Evolutionary conservation across 73 alveolate genomes (phyloP).

Genomic region (Paramecium octaurelia): DNA sequence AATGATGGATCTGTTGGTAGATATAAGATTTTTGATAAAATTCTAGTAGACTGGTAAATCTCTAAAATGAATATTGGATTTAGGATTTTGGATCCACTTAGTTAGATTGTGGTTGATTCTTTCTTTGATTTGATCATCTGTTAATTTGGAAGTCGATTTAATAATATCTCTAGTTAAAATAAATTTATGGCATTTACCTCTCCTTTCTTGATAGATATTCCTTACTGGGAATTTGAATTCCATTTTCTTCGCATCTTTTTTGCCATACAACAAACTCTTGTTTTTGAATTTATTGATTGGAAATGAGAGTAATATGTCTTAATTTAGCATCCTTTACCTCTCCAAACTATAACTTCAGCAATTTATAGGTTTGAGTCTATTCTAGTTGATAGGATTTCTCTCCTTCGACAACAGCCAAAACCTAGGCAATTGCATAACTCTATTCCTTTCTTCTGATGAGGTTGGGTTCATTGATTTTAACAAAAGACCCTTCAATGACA

Average conservation of each 20-base stretch:
- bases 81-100: not conserved
- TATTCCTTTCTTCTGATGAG: constrained; percentile 6
- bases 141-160: not conserved
- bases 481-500: constrained; percentile 20
- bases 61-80: not conserved
- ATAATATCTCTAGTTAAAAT: not conserved
- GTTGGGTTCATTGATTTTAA: constrained; percentile 16
- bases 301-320: constrained; percentile 11
- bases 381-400: constrained; percentile 14
- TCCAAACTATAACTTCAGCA: not conserved
- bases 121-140: not conserved
- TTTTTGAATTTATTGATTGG: not conserved
- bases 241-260: constrained; percentile 16
- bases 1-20: not conserved
- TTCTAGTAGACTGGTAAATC: not conserved
- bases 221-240: not conserved
- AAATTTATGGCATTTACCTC: not conserved
- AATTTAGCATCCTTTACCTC: constrained; percentile 29
- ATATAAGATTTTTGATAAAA: not conserved
- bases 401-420: constrained; percentile 38
- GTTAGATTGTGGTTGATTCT: not conserved
- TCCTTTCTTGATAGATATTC: not conserved
- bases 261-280: constrained; percentile 16
- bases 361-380: not conserved
- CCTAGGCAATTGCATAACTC: constrained; percentile 9